Evolutionary conservation across 352 stramenopile genomes (phyloP).

Genomic region (Albugo laibachii): DNA sequence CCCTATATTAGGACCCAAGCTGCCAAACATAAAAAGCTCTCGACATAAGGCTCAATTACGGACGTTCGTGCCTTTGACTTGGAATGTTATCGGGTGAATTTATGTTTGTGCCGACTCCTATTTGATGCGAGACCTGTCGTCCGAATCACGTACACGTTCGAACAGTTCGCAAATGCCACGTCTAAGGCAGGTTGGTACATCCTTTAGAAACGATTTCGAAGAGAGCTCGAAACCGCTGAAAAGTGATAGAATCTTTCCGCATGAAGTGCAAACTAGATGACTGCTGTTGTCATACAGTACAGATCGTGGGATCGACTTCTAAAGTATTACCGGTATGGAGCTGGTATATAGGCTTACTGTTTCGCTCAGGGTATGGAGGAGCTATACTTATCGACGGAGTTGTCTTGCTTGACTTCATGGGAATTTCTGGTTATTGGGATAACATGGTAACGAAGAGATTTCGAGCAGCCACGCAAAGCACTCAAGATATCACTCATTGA

Average conservation of each 20-base stretch:
- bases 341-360: slow-evolving; percentile 32
- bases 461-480: slow-evolving; percentile 19
- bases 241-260: slow-evolving; percentile 31
- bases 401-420: slow-evolving; percentile 25
- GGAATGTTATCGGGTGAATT: neutral
- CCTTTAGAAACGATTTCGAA: slow-evolving; percentile 25
- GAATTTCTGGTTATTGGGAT: slow-evolving; percentile 20
- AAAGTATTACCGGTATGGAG: slow-evolving; percentile 16
- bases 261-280: slow-evolving; percentile 19
- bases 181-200: slow-evolving; percentile 18
- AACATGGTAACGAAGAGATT: slow-evolving; percentile 14
- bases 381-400: slow-evolving; percentile 22
- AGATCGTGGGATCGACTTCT: slow-evolving; percentile 21
- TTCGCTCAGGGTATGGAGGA: slow-evolving; percentile 23
- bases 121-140: slow-evolving; percentile 6
- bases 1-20: slow-evolving; percentile 16
- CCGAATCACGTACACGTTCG: slow-evolving; percentile 28
- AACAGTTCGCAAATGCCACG: slow-evolving; percentile 9
- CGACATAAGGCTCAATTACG: slow-evolving; percentile 25
- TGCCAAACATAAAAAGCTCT: slow-evolving; percentile 34
- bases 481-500: slow-evolving; percentile 19
- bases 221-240: slow-evolving; percentile 15
- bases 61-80: slow-evolving; percentile 10
- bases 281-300: slow-evolving; percentile 21
- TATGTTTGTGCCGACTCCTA: slow-evolving; percentile 4